Conservation (phyloP, 768 basidiomycete genomes). For the Hydnomerulius pinastri region DNA sequence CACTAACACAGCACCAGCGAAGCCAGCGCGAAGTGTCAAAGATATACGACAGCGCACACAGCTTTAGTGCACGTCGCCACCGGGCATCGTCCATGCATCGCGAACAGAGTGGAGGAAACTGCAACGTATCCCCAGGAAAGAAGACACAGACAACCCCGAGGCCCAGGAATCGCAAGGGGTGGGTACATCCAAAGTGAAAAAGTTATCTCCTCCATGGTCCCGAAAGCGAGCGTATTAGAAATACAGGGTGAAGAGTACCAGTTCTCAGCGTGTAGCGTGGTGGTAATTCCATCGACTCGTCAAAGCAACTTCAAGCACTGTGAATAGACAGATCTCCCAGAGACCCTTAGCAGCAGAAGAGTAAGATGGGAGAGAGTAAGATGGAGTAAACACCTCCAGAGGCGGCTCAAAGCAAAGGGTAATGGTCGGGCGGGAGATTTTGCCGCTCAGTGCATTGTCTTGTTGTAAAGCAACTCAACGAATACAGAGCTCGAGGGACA, state of each 20-base stretch:
- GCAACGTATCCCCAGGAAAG: too few relatives aligned
- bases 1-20: too few relatives aligned
- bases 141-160: too few relatives aligned
- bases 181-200: too few relatives aligned
- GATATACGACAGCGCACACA: too few relatives aligned
- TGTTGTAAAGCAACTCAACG: conserved; percentile 5
- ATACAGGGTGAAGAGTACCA: not conserved
- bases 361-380: not conserved
- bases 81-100: too few relatives aligned
- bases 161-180: too few relatives aligned
- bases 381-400: conserved; percentile 22
- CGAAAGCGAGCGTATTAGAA: not conserved
- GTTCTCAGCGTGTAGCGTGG: not conserved
- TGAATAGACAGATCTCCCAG: conserved; percentile 21
- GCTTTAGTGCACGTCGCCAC: too few relatives aligned
- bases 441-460: conserved; percentile 1
- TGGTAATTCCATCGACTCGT: not conserved
- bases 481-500: conserved; percentile 6
- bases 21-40: too few relatives aligned
- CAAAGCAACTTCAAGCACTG: too few relatives aligned
- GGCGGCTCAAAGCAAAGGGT: conserved; percentile 12
- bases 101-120: too few relatives aligned
- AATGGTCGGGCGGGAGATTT: not conserved
- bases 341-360: conserved; percentile 11
- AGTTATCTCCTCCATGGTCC: conserved; percentile 32